phyloP scores from a whole-genome alignment of 1,284 basidiomycete genomes.

The Rhizoctonia solani region DNA sequence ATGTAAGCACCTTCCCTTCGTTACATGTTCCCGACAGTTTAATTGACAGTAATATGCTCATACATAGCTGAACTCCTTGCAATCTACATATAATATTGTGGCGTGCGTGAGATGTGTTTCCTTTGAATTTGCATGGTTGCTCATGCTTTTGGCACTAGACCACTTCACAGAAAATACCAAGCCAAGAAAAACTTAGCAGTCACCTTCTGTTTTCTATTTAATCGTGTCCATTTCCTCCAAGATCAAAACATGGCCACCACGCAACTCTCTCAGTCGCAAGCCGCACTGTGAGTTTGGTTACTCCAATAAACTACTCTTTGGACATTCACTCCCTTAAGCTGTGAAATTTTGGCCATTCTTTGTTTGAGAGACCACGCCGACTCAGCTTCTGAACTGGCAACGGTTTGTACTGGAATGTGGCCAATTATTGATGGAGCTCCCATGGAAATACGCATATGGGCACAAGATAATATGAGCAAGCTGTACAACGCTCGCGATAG shows the following conservation, averaged over 20 bases:
- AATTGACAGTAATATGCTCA: conserved; percentile 41
- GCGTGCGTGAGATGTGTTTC: conserved; percentile 43
- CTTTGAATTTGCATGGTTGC: background rate
- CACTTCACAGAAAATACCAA: conserved; percentile 73
- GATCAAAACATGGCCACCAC: conserved; percentile 68
- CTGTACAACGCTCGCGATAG: conserved; percentile 74
- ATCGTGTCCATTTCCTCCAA: conserved; percentile 82
- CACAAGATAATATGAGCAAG: conserved; percentile 66
- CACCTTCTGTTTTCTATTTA: conserved; percentile 88
- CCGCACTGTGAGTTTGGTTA: conserved; percentile 55
- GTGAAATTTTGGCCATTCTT: conserved; percentile 89
- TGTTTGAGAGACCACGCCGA: conserved; percentile 78
- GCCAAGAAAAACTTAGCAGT: conserved; percentile 70
- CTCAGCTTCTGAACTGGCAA: conserved; percentile 74
- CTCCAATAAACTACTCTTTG: conserved; percentile 56
- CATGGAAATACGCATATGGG: conserved; percentile 60
- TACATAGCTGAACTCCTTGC: background rate
- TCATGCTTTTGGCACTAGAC: conserved; percentile 46
- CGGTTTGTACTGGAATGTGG: conserved; percentile 86
- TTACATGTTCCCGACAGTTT: too few relatives aligned
- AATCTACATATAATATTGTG: conserved; percentile 85
- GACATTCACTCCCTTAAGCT: conserved; percentile 51
- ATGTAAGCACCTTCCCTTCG: conserved; percentile 53
- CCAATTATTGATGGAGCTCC: conserved; percentile 84
- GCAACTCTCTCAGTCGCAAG: conserved; percentile 46